These are phyloP conservation scores for Cyclotella kingstonii DNA, from an alignment of 108 stramenopile species.

Conservation along the genomic window DNA sequence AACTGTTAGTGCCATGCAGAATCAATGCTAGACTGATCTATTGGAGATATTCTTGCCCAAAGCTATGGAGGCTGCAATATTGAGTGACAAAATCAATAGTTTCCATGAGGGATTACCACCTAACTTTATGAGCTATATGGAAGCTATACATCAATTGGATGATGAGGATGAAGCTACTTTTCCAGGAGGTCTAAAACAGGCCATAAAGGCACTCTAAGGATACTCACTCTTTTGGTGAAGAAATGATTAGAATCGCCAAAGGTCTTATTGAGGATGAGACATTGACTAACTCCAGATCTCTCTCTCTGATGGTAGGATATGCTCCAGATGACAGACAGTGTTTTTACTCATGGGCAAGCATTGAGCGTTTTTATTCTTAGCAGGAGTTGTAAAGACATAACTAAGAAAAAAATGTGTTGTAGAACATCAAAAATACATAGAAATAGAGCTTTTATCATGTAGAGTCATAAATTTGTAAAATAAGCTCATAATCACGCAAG, in stretches of 20 bases:
- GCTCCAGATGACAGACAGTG: too few relatives aligned
- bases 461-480: too few relatives aligned
- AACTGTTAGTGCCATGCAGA: conserved; percentile 92
- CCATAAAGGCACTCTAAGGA: conserved; percentile 21
- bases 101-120: conserved; percentile 85
- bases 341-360: too few relatives aligned
- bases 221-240: conserved; percentile 13
- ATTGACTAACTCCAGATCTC: conserved; percentile 28
- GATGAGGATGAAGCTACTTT: conserved; percentile 36
- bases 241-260: too few relatives aligned
- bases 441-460: too few relatives aligned
- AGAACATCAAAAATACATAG: too few relatives aligned
- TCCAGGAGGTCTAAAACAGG: conserved; percentile 68
- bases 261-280: conserved; percentile 43
- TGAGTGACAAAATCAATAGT: conserved; percentile 48
- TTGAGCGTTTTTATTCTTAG: too few relatives aligned
- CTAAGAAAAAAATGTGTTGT: too few relatives aligned
- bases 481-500: too few relatives aligned
- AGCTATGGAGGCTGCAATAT: conserved; percentile 74
- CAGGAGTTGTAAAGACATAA: too few relatives aligned
- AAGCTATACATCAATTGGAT: conserved; percentile 72
- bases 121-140: conserved; percentile 92
- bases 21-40: conserved; percentile 91
- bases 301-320: conserved; percentile 44
- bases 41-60: conserved; percentile 86